Percentiles rank a stretch among this genome's conserved stretches.
Evolutionary conservation across 306 rosid genomes (phyloP).

Genomic region (Corylus heterophylla): DNA sequence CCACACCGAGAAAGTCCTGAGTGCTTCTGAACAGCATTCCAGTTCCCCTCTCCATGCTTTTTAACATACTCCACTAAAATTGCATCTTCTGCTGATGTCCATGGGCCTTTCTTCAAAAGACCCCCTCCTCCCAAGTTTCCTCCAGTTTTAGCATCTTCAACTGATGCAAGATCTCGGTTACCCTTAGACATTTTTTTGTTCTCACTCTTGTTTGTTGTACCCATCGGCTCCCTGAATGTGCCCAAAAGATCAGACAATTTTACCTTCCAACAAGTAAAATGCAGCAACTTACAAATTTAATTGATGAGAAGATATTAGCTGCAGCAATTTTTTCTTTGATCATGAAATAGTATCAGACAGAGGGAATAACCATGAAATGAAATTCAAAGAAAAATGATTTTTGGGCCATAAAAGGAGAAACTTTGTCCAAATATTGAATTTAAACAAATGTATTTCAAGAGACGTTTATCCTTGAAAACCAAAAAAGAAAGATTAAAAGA

Average conservation of each 20-base stretch:
- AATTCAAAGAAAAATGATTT: neutral
- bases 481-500: neutral
- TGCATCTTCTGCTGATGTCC: conserved; percentile 72
- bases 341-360: neutral
- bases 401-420: neutral
- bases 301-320: neutral
- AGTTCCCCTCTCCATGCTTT: conserved; percentile 67
- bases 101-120: conserved; percentile 74
- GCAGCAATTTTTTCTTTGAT: neutral
- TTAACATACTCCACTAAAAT: conserved; percentile 56
- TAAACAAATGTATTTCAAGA: neutral
- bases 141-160: conserved; percentile 40
- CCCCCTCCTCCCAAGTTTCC: conserved; percentile 39
- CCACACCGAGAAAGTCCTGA: conserved; percentile 75
- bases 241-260: conserved; percentile 11
- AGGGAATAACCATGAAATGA: neutral
- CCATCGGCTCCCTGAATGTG: conserved; percentile 43
- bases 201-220: conserved; percentile 38
- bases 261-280: conserved; percentile 9
- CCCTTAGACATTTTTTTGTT: conserved; percentile 32
- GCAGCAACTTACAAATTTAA: neutral
- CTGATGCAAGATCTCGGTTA: conserved; percentile 31
- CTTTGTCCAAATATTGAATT: neutral
- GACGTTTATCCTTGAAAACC: neutral
- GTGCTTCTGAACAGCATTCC: conserved; percentile 66